A percentile compares a stretch with the other conserved stretches of the same genome.
phyloP scores from a whole-genome alignment of 371 early-diverging fungal genomes.

The Paraphysoderma sedebokerense region DNA sequence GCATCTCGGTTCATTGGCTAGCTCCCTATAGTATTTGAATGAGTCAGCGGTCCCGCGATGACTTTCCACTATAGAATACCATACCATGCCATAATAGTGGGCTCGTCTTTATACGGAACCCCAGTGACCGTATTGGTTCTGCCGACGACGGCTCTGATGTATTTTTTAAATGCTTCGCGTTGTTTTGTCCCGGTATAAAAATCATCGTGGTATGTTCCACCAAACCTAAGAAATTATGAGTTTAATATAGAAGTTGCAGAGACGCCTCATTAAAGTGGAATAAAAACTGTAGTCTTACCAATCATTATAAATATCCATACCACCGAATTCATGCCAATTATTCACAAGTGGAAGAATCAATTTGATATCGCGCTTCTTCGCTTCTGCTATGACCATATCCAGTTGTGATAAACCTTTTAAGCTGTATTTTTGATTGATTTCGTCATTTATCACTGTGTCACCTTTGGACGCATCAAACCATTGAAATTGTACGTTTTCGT shows the following conservation, averaged over 20 bases:
- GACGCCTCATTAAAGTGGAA: no score
- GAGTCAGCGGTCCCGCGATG: no score
- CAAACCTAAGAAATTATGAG: slow-evolving; percentile 3
- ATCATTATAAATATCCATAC: slow-evolving; percentile 9
- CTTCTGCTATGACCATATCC: slow-evolving; percentile 8
- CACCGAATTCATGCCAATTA: slow-evolving; percentile 14
- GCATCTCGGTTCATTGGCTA: slow-evolving; percentile 10
- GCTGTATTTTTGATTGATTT: no score
- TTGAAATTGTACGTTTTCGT: no score
- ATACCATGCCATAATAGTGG: slow-evolving; percentile 11
- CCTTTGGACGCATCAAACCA: not conserved
- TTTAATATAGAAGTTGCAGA: no score
- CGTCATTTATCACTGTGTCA: slow-evolving; percentile 4
- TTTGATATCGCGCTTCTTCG: slow-evolving; percentile 4
- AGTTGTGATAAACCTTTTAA: slow-evolving; percentile 5
- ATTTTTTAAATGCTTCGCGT: slow-evolving; percentile 9
- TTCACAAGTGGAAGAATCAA: slow-evolving; percentile 8
- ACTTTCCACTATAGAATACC: no score
- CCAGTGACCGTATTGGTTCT: slow-evolving; percentile 9
- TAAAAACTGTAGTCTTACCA: no score
- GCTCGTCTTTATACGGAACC: slow-evolving; percentile 9
- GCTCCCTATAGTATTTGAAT: no score
- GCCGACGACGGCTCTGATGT: slow-evolving; percentile 6
- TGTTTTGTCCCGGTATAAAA: slow-evolving; percentile 10
- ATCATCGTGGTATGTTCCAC: slow-evolving; percentile 8